Evolutionary conservation across 768 basidiomycete genomes (phyloP).

Genomic region (Tulasnella sp.): DNA sequence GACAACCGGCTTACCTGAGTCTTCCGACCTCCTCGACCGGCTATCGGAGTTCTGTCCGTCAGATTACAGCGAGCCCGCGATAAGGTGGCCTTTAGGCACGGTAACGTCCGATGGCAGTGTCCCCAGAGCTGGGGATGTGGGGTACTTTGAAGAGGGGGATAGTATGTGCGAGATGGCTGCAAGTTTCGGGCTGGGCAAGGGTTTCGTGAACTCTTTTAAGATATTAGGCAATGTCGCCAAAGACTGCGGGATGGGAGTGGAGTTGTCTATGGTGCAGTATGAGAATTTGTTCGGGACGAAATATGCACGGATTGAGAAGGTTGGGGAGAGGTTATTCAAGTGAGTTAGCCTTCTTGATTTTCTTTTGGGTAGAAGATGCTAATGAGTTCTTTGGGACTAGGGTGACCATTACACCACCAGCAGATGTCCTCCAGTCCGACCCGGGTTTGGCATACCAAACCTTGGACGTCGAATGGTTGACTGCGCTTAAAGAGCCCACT

Average conservation of each 20-base stretch:
- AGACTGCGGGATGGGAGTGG: neutral
- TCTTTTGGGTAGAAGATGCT: neutral
- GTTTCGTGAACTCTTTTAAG: neutral
- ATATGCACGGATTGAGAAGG: neutral
- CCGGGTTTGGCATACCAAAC: neutral
- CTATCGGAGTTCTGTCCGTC: neutral
- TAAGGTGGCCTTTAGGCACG: neutral
- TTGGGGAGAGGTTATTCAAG: neutral
- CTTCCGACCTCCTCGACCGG: neutral
- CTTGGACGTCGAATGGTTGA: neutral
- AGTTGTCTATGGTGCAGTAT: neutral
- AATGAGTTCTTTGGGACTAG: neutral
- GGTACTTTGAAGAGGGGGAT: neutral
- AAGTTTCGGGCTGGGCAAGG: neutral
- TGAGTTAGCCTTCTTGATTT: neutral
- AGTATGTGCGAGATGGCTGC: neutral
- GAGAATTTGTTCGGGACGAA: neutral
- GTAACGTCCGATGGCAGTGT: neutral
- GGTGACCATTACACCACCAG: neutral
- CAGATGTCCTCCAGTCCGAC: neutral
- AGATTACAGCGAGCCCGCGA: neutral
- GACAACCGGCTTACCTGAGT: neutral
- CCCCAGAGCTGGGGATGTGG: neutral
- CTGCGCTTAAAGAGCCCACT: neutral
- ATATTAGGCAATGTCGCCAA: neutral